Base-by-base conservation (phyloP, 2,329 filamentous ascomycete genomes). In the Hymenoscyphus scutula region DNA sequence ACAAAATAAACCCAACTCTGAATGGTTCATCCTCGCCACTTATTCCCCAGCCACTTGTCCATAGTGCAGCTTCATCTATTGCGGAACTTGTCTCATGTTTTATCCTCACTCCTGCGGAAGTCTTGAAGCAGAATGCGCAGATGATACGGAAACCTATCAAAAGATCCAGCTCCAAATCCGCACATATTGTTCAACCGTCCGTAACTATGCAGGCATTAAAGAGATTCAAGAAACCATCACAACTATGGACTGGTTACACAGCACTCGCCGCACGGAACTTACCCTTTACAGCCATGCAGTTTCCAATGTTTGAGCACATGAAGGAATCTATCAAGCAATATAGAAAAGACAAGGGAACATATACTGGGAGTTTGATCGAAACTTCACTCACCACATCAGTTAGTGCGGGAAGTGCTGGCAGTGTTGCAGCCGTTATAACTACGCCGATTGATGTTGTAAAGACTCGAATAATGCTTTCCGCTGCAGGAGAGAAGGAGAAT, bases 41-140 rank as follows among this genome's bases (percentile, higher is more conserved):
- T 2, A 82, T 92, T 0, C 90, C 91, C 0, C 80, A 84, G 58
- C 86, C 91, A 0, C 67, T 92, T 10, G 83, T 92, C 61, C 89
- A 97, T 73, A 84, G 89, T 5, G 76, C 84, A 2, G 89, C 92
- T 13, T 96, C 91, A 1, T 88, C 87, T 1, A 77, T 86, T 17
- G 93, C 89, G 1, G 93, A 97, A 76, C 84, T 92, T 68, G 90
- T 92, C 2, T 93, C 91, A 5, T 97, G 93, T 73, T 81, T 92
- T 23, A 90, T 97, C 64, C 84, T 97, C 38, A 94, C 92, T 0
- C 93, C 92, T 0, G 91, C 92, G 15, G 92, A 97, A 74, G 91
- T 96, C 7, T 85, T 97, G 66, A 97, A 97, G 78, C 92, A 96
- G 74, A 97, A 97, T 75, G 92, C 93, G 0, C 92, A 97, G 75